Percentiles rank a stretch among this genome's conserved stretches.
Evolutionary conservation across 805 yeast species (phyloP).

Genomic region (Candida ficus): DNA sequence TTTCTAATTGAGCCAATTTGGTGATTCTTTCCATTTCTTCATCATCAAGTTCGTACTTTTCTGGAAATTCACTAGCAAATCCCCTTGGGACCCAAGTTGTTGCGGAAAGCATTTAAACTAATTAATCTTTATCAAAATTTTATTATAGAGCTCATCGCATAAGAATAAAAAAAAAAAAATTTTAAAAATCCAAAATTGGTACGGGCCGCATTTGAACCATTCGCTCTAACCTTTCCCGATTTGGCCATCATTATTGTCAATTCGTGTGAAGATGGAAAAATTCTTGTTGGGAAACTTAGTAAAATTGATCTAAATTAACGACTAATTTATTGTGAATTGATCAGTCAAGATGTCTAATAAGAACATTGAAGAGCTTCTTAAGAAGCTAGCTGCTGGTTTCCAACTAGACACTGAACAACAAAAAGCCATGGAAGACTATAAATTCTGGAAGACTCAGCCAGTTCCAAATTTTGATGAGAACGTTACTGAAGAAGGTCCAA

Average conservation of each 20-base stretch:
- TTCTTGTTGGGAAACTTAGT: background rate
- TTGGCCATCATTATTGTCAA: no score
- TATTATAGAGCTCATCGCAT: constrained; percentile 5
- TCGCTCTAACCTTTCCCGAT: background rate
- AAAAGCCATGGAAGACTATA: constrained; percentile 81
- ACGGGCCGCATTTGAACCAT: background rate
- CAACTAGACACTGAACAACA: constrained; percentile 52
- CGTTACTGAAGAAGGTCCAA: constrained; percentile 72
- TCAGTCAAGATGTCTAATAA: constrained; percentile 13
- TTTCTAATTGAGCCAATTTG: constrained; percentile 76
- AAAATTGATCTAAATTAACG: no score
- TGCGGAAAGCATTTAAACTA: constrained; percentile 72
- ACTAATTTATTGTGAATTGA: background rate
- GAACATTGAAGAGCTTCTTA: constrained; percentile 55
- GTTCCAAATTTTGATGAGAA: constrained; percentile 73
- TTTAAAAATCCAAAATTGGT: background rate
- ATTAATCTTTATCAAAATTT: background rate
- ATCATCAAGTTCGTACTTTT: constrained; percentile 80
- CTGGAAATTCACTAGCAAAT: constrained; percentile 88
- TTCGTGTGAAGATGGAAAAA: background rate
- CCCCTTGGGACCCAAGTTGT: constrained; percentile 97
- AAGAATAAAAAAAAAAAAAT: constrained; percentile 1
- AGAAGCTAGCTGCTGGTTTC: constrained; percentile 27
- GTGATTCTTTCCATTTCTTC: constrained; percentile 89
- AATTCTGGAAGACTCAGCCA: constrained; percentile 98